phyloP scores from a whole-genome alignment of 1,139 yeast species.

The Geotrichum europaeum region DNA sequence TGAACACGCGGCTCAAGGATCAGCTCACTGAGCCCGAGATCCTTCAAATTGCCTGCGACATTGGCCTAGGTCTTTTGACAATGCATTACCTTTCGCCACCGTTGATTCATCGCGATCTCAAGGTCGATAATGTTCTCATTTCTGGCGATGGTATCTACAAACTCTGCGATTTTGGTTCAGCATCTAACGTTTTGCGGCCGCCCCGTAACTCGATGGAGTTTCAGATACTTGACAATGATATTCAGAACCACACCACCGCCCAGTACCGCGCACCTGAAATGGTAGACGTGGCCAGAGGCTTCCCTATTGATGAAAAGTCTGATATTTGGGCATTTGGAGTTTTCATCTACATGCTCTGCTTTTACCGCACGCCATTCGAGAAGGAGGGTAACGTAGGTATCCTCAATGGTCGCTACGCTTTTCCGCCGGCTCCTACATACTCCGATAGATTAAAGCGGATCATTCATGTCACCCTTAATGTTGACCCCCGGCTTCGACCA shows the following conservation, averaged over 20 bases:
- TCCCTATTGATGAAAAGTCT: constrained; percentile 88
- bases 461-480: constrained; percentile 72
- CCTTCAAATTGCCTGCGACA: constrained; percentile 72
- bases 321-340: constrained; percentile 97
- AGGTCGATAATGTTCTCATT: constrained; percentile 88
- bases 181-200: constrained; percentile 60
- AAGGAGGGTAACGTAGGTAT: constrained; percentile 61
- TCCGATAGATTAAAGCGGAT: constrained; percentile 40
- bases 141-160: constrained; percentile 68
- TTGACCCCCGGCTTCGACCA: constrained; percentile 77
- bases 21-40: constrained; percentile 80
- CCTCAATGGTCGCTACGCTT: constrained; percentile 53
- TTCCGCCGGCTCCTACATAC: constrained; percentile 45
- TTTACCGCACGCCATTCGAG: constrained; percentile 93
- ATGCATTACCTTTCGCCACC: constrained; percentile 84
- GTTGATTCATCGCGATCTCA: constrained; percentile 85
- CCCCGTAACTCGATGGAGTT: constrained; percentile 64
- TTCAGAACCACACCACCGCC: constrained; percentile 91
- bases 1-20: constrained; percentile 83
- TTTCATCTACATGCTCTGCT: constrained; percentile 82
- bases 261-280: constrained; percentile 96
- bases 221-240: constrained; percentile 68
- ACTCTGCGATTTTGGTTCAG: constrained; percentile 92
- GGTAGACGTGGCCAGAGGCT: constrained; percentile 79
- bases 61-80: constrained; percentile 75